Conservation (phyloP, 2,329 filamentous ascomycete species). For the Pseudogymnoascus pannorum region DNA sequence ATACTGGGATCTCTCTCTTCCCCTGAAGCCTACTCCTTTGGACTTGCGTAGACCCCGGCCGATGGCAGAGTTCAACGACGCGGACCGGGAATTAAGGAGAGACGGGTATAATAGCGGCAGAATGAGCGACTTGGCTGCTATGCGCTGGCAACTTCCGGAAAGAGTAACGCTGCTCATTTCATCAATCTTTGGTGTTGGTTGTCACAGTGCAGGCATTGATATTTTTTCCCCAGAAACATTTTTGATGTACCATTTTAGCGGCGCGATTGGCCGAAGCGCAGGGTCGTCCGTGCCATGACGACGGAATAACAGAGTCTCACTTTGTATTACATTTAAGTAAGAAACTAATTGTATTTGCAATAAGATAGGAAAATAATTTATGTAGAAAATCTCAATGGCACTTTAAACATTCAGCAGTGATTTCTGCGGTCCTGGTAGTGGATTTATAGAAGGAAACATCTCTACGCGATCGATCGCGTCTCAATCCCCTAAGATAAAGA, state of each 20-base stretch:
- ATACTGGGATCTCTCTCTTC: conserved; percentile 16
- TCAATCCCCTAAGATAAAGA: conserved; percentile 8
- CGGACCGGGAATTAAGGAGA: conserved; percentile 32
- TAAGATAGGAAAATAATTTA: background rate
- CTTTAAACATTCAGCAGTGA: background rate
- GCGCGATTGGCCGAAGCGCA: background rate
- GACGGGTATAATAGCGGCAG: conserved; percentile 10
- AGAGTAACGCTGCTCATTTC: conserved; percentile 22
- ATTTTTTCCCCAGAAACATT: conserved; percentile 8
- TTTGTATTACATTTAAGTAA: background rate
- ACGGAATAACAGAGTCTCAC: background rate
- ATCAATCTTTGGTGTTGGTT: conserved; percentile 10
- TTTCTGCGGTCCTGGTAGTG: background rate
- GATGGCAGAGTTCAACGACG: conserved; percentile 62
- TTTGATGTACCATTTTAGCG: background rate
- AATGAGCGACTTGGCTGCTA: conserved; percentile 10
- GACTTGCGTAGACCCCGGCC: conserved; percentile 55
- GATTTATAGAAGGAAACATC: background rate
- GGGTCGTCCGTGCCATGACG: conserved; percentile 4
- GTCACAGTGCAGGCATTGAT: background rate
- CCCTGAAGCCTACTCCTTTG: conserved; percentile 29
- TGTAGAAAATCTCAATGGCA: background rate
- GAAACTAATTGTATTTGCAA: background rate
- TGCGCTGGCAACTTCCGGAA: conserved; percentile 12
- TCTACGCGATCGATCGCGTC: conserved; percentile 5